Conservation (phyloP, 805 yeast genomes). For the Teunomyces tritomae region DNA sequence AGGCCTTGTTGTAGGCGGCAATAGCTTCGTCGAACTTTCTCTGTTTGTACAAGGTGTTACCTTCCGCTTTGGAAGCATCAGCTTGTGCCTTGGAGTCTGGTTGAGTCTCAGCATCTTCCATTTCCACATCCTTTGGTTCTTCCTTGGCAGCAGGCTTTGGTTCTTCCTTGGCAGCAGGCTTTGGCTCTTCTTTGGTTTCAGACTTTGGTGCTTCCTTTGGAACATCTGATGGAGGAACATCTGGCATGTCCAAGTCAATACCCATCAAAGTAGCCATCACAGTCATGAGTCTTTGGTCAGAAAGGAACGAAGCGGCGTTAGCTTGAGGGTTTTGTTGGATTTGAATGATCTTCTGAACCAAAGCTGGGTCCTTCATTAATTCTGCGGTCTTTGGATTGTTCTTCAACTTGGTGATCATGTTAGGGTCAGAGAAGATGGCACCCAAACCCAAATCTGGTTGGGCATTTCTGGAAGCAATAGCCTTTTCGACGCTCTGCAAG, state of each 20-base stretch:
- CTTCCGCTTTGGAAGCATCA: conserved; percentile 74
- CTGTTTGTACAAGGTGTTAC: conserved; percentile 81
- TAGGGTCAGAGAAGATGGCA: conserved; percentile 77
- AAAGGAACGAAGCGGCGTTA: conserved; percentile 63
- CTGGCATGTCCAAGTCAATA: conserved; percentile 58
- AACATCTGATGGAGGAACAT: conserved; percentile 12
- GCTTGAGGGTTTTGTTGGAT: conserved; percentile 73
- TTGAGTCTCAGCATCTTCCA: conserved; percentile 32
- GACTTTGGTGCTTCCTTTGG: conserved; percentile 6
- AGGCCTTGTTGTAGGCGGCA: conserved; percentile 79
- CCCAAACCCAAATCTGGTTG: conserved; percentile 76
- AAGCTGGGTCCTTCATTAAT: conserved; percentile 80
- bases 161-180: conserved; percentile 15
- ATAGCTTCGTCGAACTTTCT: conserved; percentile 93
- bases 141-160: conserved; percentile 11
- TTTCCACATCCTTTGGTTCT: conserved; percentile 23
- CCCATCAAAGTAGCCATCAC: conserved; percentile 85
- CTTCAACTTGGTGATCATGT: conserved; percentile 69
- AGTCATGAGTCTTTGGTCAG: conserved; percentile 86
- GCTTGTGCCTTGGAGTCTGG: conserved; percentile 48
- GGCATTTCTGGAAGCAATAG: conserved; percentile 49
- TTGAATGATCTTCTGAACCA: conserved; percentile 65
- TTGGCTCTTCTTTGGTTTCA: conserved; percentile 16
- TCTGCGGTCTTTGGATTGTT: conserved; percentile 85
- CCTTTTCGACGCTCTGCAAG: conserved; percentile 62